These are phyloP conservation scores for Eremochloa ophiuroides DNA, from an alignment of 176 grass and related monocot genomes.

Conservation along the genomic window DNA sequence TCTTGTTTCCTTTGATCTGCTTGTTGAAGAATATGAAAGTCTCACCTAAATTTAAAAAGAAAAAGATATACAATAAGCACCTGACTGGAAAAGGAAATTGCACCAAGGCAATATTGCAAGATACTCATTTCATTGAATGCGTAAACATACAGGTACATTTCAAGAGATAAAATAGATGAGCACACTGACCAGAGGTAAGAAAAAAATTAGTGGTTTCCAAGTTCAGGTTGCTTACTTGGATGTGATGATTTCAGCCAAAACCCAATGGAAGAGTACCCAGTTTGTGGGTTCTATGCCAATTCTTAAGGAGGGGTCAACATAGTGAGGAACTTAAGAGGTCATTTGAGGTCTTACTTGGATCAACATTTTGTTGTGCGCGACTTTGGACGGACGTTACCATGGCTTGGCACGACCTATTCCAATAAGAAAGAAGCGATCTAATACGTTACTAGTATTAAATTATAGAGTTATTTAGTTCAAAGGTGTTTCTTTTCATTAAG, in stretches of 20 bases:
- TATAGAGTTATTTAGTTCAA: conserved; percentile 20
- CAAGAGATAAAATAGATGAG: not conserved
- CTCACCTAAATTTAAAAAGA: conserved; percentile 51
- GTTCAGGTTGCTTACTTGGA: conserved; percentile 31
- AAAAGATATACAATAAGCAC: conserved; percentile 28
- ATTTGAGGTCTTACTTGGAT: conserved; percentile 28
- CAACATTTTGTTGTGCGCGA: conserved; percentile 24
- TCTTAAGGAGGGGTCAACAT: conserved; percentile 5
- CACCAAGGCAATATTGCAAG: not conserved
- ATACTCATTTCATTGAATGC: not conserved
- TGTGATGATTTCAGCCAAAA: conserved; percentile 18
- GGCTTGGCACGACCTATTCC: conserved; percentile 31
- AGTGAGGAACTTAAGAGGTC: conserved; percentile 4
- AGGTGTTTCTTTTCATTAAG: conserved; percentile 5
- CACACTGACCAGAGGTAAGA: not conserved
- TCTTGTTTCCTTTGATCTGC: conserved; percentile 96
- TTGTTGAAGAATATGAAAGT: conserved; percentile 99
- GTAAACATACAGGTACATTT: not conserved
- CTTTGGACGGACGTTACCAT: conserved; percentile 33
- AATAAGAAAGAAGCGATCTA: conserved; percentile 38
- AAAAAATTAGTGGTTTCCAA: not conserved
- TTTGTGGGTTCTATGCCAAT: conserved; percentile 15
- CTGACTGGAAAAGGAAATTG: not conserved
- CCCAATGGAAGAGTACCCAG: not conserved
- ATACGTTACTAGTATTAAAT: conserved; percentile 25